A percentile compares a stretch with the other conserved stretches of the same genome.
Evolutionary conservation across 106 monocot genomes (phyloP).

Genomic region (Acorus calamus): DNA sequence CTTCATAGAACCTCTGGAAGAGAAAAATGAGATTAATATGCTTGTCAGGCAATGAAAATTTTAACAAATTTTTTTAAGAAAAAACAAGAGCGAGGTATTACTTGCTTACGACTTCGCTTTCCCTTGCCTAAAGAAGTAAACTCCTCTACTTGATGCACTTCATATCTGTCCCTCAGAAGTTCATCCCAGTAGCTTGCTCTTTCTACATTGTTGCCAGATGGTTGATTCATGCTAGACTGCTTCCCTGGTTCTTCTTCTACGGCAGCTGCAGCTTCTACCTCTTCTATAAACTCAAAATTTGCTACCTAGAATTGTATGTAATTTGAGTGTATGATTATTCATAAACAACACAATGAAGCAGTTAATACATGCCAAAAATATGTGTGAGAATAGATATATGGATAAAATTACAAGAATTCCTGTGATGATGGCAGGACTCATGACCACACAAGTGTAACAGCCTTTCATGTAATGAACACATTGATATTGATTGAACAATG

Average conservation of each 20-base stretch:
- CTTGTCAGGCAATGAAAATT: neutral
- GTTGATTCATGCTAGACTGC: slow-evolving; percentile 29
- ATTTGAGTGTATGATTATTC: neutral
- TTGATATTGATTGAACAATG: too few species aligned
- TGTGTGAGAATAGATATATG: too few species aligned
- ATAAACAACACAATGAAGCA: neutral
- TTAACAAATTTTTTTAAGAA: neutral
- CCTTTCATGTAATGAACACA: too few species aligned
- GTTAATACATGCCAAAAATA: too few species aligned
- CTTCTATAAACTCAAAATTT: slow-evolving; percentile 96
- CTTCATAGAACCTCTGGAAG: too few species aligned
- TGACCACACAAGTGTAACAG: too few species aligned
- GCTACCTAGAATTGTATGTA: slow-evolving; percentile 51
- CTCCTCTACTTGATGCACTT: slow-evolving; percentile 74
- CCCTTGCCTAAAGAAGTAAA: slow-evolving; percentile 86
- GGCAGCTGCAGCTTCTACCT: slow-evolving; percentile 82
- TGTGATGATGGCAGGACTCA: too few species aligned
- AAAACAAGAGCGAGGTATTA: slow-evolving; percentile 5
- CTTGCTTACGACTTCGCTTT: slow-evolving; percentile 93
- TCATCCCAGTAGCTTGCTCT: slow-evolving; percentile 88
- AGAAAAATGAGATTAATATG: too few species aligned
- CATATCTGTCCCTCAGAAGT: slow-evolving; percentile 69
- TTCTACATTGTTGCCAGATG: slow-evolving; percentile 28
- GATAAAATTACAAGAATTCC: too few species aligned
- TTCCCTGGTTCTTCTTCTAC: slow-evolving; percentile 56